Conservation (phyloP, 2,329 filamentous ascomycete species). For the Calonectria naviculata region DNA sequence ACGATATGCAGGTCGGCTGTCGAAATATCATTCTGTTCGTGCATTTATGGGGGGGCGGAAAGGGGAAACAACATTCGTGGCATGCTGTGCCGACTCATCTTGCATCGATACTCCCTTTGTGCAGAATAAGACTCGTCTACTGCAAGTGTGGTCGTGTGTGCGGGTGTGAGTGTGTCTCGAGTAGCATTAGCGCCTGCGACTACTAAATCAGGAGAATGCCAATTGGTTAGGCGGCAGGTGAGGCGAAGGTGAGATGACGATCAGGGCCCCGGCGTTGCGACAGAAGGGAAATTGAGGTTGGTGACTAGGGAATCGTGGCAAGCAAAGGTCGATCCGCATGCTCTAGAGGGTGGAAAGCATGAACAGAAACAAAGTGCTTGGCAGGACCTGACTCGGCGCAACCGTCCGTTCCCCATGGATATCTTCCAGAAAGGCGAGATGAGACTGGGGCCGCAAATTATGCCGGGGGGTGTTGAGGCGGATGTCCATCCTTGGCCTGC, state of each 20-base stretch:
- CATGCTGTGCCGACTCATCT: conserved; percentile 4
- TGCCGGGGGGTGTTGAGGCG: conserved; percentile 22
- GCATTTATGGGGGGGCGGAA: neutral
- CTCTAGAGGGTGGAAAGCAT: neutral
- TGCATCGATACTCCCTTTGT: conserved; percentile 13
- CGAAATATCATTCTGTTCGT: neutral
- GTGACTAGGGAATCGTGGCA: conserved; percentile 14
- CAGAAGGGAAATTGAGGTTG: conserved; percentile 19
- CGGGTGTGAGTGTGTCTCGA: conserved; percentile 30
- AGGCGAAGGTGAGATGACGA: conserved; percentile 15
- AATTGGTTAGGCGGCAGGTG: neutral
- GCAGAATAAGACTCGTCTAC: conserved; percentile 1
- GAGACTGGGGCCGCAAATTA: conserved; percentile 29
- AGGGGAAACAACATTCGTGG: conserved; percentile 2
- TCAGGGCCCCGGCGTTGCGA: conserved; percentile 12
- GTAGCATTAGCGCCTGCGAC: conserved; percentile 10
- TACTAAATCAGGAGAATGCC: conserved; percentile 22
- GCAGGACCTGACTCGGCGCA: conserved; percentile 20
- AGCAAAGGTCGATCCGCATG: neutral
- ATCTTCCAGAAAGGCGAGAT: conserved; percentile 33
- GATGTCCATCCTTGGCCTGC: conserved; percentile 18
- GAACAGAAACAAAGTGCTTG: conserved; percentile 14
- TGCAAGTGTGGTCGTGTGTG: neutral
- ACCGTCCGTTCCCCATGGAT: conserved; percentile 17
- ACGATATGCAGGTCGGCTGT: conserved; percentile 7